Evolutionary conservation across 345 rosid species (phyloP).

Genomic region (Euphorbia tirucalli): DNA sequence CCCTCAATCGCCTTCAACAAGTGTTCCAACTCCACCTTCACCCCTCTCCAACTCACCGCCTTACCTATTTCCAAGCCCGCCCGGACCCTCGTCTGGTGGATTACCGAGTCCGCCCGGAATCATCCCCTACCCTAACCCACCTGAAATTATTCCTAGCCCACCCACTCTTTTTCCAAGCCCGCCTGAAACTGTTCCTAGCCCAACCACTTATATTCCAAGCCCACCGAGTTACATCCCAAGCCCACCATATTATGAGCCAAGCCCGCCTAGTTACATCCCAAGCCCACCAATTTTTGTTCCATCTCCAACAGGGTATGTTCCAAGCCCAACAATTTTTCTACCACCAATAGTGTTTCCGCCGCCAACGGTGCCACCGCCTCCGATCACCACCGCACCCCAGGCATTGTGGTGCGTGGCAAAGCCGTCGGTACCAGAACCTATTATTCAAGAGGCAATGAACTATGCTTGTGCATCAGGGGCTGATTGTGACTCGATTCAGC

Average conservation of each 20-base stretch:
- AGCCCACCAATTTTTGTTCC: slow-evolving; percentile 23
- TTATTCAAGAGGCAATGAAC: slow-evolving; percentile 90
- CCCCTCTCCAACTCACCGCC: slow-evolving; percentile 28
- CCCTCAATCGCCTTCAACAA: slow-evolving; percentile 42
- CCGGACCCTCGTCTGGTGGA: slow-evolving; percentile 29
- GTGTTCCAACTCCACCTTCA: slow-evolving; percentile 30
- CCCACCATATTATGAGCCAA: slow-evolving; percentile 24
- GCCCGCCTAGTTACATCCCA: slow-evolving; percentile 33
- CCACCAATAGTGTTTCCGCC: slow-evolving; percentile 88
- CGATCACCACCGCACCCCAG: slow-evolving; percentile 31
- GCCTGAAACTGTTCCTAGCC: slow-evolving; percentile 24
- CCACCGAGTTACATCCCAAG: neutral
- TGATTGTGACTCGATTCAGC: slow-evolving; percentile 66
- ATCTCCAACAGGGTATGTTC: slow-evolving; percentile 25
- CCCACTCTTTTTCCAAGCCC: slow-evolving; percentile 33
- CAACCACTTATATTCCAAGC: slow-evolving; percentile 12
- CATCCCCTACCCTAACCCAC: slow-evolving; percentile 12
- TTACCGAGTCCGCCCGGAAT: slow-evolving; percentile 22
- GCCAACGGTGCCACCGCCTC: slow-evolving; percentile 65
- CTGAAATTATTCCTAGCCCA: slow-evolving; percentile 17
- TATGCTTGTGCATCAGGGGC: slow-evolving; percentile 92
- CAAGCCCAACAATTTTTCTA: slow-evolving; percentile 49
- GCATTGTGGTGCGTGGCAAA: slow-evolving; percentile 93
- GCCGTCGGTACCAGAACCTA: slow-evolving; percentile 93
- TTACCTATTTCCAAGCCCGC: slow-evolving; percentile 39